Evolutionary conservation across 2,329 filamentous ascomycete genomes (phyloP).

Genomic region (Aspergillus fijiensis): DNA sequence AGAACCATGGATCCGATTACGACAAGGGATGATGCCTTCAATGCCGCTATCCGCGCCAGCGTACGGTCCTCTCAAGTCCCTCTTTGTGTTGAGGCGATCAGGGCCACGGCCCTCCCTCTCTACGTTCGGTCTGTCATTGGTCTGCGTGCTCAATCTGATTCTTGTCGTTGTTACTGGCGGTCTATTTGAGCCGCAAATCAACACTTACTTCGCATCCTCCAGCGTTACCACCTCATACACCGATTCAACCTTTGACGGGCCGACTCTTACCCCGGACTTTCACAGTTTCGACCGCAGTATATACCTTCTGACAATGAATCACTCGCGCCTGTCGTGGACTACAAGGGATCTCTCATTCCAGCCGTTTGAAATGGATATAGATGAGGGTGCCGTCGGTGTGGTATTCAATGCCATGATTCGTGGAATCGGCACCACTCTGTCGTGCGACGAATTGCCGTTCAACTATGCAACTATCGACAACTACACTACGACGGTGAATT

Average conservation of each 20-base stretch:
- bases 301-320: neutral
- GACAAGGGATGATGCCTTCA: conserved; percentile 14
- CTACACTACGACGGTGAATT: neutral
- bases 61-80: neutral
- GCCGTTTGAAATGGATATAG: neutral
- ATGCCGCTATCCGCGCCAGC: conserved; percentile 11
- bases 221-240: neutral
- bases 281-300: neutral
- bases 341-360: neutral
- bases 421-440: conserved; percentile 1
- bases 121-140: conserved; percentile 5
- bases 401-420: conserved; percentile 1
- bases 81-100: neutral
- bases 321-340: neutral
- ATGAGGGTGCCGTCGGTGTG: neutral
- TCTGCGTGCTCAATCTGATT: conserved; percentile 16
- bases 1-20: conserved; percentile 22
- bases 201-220: neutral
- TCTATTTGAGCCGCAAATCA: conserved; percentile 19
- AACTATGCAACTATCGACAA: neutral
- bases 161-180: conserved; percentile 21
- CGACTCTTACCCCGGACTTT: neutral
- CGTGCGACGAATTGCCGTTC: neutral
- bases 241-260: neutral
- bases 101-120: neutral